phyloP scores from a whole-genome alignment of 2,329 filamentous ascomycete genomes.

The Dactylellina drechsleri region DNA sequence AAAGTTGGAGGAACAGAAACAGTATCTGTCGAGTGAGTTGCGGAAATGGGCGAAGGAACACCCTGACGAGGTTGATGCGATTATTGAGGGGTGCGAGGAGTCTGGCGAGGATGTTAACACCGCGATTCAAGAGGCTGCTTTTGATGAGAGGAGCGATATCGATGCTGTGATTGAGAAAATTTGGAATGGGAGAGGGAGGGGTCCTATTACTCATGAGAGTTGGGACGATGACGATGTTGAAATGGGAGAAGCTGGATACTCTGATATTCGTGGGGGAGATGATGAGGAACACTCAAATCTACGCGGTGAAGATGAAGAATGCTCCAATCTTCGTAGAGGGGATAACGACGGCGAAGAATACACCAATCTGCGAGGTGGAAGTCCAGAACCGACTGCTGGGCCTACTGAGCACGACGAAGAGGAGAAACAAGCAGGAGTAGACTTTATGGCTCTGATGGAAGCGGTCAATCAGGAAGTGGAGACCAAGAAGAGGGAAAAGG shows the following conservation, averaged over 20 bases:
- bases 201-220: slow-evolving; percentile 9
- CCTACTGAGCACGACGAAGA: background rate
- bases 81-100: slow-evolving; percentile 31
- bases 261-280: background rate
- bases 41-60: slow-evolving; percentile 10
- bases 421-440: background rate
- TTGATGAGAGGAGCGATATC: slow-evolving; percentile 6
- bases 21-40: slow-evolving; percentile 4
- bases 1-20: slow-evolving; percentile 17
- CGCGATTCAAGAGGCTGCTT: slow-evolving; percentile 25
- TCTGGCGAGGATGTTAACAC: slow-evolving; percentile 15
- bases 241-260: slow-evolving; percentile 5
- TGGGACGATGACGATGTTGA: slow-evolving; percentile 20
- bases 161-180: slow-evolving; percentile 17
- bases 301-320: background rate
- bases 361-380: background rate
- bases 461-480: background rate
- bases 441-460: slow-evolving; percentile 19
- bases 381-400: no score
- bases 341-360: slow-evolving; percentile 1
- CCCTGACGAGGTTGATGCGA: slow-evolving; percentile 32
- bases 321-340: background rate
- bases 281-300: background rate
- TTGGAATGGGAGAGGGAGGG: slow-evolving; percentile 22
- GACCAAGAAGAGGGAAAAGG: background rate